A percentile compares a stretch with the other conserved stretches of the same genome.
These are phyloP conservation scores for Pachyrhizus erosus DNA, from an alignment of 306 rosid genomes.

Conservation along the genomic window DNA sequence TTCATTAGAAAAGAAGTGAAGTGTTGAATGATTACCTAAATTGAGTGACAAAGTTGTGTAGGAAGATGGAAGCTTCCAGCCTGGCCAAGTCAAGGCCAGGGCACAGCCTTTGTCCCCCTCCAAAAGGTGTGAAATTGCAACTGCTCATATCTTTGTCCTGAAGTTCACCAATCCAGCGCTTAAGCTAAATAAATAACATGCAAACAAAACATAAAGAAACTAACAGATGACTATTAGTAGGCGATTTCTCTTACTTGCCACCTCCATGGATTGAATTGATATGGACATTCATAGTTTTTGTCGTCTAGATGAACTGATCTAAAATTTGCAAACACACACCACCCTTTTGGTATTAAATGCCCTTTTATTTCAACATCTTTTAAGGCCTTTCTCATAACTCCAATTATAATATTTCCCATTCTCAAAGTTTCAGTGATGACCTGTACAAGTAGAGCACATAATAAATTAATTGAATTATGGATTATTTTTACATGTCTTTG, in stretches of 20 bases:
- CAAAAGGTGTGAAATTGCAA: constrained; percentile 88
- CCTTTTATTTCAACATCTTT: constrained; percentile 90
- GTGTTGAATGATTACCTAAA: constrained; percentile 66
- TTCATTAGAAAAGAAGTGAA: constrained; percentile 2
- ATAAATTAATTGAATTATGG: not conserved
- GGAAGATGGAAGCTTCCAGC: constrained; percentile 84
- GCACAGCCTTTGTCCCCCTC: constrained; percentile 94
- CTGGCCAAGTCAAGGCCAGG: constrained; percentile 97
- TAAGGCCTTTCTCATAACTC: constrained; percentile 90
- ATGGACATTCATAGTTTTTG: constrained; percentile 71
- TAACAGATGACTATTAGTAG: not conserved
- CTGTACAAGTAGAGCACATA: constrained; percentile 45
- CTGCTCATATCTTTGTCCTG: constrained; percentile 80
- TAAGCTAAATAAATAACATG: constrained; percentile 12
- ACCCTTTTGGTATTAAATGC: constrained; percentile 79
- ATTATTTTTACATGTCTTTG: not conserved
- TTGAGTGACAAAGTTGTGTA: constrained; percentile 85
- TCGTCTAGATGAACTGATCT: constrained; percentile 97
- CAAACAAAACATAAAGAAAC: not conserved
- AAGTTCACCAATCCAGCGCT: constrained; percentile 28
- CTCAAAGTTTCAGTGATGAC: constrained; percentile 90
- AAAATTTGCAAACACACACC: constrained; percentile 80
- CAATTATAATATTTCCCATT: constrained; percentile 83
- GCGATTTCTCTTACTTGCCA: constrained; percentile 78
- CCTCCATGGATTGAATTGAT: constrained; percentile 97